A percentile compares a stretch with the other conserved stretches of the same genome.
Evolutionary conservation across 768 basidiomycete species (phyloP).

Genomic region (Ramaria rubella): DNA sequence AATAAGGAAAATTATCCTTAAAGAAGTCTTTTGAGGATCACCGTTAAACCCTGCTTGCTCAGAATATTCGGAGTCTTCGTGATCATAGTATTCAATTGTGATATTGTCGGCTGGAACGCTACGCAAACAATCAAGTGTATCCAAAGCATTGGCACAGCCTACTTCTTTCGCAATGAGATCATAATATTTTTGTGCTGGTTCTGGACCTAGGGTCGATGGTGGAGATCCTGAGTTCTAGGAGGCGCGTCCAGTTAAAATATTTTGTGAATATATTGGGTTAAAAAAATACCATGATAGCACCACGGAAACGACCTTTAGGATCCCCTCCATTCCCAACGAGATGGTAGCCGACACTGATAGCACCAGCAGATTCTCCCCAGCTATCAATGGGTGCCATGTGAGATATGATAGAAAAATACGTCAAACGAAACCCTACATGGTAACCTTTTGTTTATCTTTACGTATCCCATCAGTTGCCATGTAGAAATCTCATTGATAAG

Average conservation of each 20-base stretch:
- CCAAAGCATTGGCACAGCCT: slow-evolving; percentile 33
- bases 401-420: background rate
- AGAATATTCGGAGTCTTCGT: slow-evolving; percentile 34
- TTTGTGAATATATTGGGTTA: background rate
- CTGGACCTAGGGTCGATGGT: slow-evolving; percentile 37
- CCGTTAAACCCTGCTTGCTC: background rate
- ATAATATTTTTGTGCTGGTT: slow-evolving; percentile 38
- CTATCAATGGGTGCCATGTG: slow-evolving; percentile 18
- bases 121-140: slow-evolving; percentile 38
- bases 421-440: slow-evolving; percentile 36
- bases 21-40: background rate
- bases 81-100: slow-evolving; percentile 33
- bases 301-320: slow-evolving; percentile 41
- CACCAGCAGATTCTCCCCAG: slow-evolving; percentile 54
- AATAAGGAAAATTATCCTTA: slow-evolving; percentile 2
- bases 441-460: slow-evolving; percentile 49
- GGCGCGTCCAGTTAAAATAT: background rate
- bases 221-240: slow-evolving; percentile 36
- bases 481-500: too few species aligned
- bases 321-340: slow-evolving; percentile 43
- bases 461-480: too few species aligned
- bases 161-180: slow-evolving; percentile 36
- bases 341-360: slow-evolving; percentile 45
- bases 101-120: slow-evolving; percentile 30
- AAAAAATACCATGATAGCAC: slow-evolving; percentile 35